These are phyloP conservation scores for Trichoderma atroviride DNA, from an alignment of 2,329 filamentous ascomycete species.

Conservation along the genomic window DNA sequence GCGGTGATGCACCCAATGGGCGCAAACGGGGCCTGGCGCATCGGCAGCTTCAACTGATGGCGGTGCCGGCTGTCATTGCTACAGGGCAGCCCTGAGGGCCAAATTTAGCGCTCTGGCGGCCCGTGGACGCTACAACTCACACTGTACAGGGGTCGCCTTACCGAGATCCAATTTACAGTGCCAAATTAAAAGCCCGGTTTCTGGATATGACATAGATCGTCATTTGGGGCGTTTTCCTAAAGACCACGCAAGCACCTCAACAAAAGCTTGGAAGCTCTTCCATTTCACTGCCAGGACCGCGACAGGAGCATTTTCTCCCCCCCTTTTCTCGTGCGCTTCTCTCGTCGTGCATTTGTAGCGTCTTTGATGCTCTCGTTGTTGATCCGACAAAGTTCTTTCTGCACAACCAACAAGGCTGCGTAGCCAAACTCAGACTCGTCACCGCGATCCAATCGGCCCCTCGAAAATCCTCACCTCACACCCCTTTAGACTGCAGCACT, in stretches of 20 bases:
- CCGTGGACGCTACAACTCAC: background rate
- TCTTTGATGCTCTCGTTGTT: background rate
- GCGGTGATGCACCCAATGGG: conserved; percentile 4
- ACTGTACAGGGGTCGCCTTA: conserved; percentile 17
- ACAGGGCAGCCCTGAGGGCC: background rate
- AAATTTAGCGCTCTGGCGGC: conserved; percentile 21
- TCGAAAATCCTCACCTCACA: conserved; percentile 3
- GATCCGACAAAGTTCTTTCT: background rate
- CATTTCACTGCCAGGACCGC: background rate
- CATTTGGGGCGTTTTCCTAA: conserved; percentile 22
- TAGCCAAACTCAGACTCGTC: conserved; percentile 6
- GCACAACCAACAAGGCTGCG: background rate
- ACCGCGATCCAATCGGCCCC: conserved; percentile 24
- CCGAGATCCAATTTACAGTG: conserved; percentile 21
- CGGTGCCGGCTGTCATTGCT: background rate
- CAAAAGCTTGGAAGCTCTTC: conserved; percentile 13
- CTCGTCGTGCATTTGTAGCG: background rate
- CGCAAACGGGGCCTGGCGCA: conserved; percentile 12
- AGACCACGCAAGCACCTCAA: conserved; percentile 26
- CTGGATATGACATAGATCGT: conserved; percentile 27
- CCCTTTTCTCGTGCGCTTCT: background rate
- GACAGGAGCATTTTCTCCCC: background rate
- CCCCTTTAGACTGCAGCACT: conserved; percentile 13
- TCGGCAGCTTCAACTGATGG: conserved; percentile 6
- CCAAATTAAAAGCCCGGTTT: conserved; percentile 8